Base-by-base conservation (phyloP, 768 basidiomycete species). In the Tylopilus cervinicoccineus region DNA sequence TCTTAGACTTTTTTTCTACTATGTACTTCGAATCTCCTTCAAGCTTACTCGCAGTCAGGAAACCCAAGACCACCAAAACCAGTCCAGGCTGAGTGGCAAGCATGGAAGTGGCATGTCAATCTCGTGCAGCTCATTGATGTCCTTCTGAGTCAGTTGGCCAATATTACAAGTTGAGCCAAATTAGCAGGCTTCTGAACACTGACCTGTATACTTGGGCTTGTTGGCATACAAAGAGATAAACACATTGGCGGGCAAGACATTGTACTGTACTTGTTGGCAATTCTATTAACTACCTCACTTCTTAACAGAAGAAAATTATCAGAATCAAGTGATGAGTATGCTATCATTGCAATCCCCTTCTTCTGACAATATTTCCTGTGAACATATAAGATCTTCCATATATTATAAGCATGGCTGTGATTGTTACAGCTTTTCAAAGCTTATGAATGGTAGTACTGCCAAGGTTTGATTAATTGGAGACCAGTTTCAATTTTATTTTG, bases 251-350 rank as follows among this genome's bases (percentile, higher is more conserved):
- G 83, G 78, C 8, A 70, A 56, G 26, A 83, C 81, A 9, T n/a
- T n/a, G n/a, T n/a, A n/a, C 61, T 58, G 67, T 88, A 68, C 61
- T 81, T 82, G 47, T 74, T 69, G 2, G 88, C 86, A 36, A 92
- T 73, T 66, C 74, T 75, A 48, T 67, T 66, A 41, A 91, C 80
- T 26, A 79, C 68, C 13, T 73, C 71, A 62, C 90, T 80, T 39
- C 69, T 66, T 53, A 84, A 71, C 19, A 91, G 75, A 14, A 85
- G 88, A 0, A 85, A 81, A 58, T 77, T 72, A 55, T 83, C 76
- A 14, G 83, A 86, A 45, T 84, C 89, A 2, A 92, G 77, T 10
- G 88, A 86, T 1, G 85, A 91, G 71, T 89, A 92, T 7, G 87
- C 85, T 17, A 87, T 84, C 48, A 88, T 60, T 11, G 76, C 69